These are phyloP conservation scores for Mortierella sp. DNA, from an alignment of 371 early-diverging fungal species.

Conservation along the genomic window DNA sequence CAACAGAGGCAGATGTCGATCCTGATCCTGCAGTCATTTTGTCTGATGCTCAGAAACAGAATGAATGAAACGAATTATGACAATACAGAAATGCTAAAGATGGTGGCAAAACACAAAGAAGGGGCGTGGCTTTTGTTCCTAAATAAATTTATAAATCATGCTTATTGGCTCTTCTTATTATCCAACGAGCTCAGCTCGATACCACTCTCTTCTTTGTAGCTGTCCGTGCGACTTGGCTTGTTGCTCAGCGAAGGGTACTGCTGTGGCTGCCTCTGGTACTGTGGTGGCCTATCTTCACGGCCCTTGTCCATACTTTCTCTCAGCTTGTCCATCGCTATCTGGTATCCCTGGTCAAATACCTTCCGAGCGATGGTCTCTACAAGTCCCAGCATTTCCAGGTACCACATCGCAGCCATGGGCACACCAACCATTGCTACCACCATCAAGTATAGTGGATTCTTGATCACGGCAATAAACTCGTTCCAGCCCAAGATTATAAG, in stretches of 20 bases:
- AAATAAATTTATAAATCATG: background rate
- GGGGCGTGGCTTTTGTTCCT: background rate
- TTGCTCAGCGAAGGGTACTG: slow-evolving; percentile 20
- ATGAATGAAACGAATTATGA: no score
- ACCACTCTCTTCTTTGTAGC: slow-evolving; percentile 29
- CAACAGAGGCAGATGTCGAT: slow-evolving; percentile 2
- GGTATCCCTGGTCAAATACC: slow-evolving; percentile 46
- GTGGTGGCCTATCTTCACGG: slow-evolving; percentile 23
- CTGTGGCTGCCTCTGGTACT: slow-evolving; percentile 37
- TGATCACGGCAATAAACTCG: slow-evolving; percentile 86
- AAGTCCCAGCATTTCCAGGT: slow-evolving; percentile 78
- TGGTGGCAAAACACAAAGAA: slow-evolving; percentile 17
- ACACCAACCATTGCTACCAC: slow-evolving; percentile 69
- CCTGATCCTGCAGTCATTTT: slow-evolving; percentile 22
- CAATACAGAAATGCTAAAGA: background rate
- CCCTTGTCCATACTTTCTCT: slow-evolving; percentile 43
- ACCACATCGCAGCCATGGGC: slow-evolving; percentile 68
- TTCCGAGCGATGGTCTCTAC: slow-evolving; percentile 64
- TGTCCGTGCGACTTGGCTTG: slow-evolving; percentile 3
- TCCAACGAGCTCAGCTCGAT: slow-evolving; percentile 48
- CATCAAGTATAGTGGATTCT: slow-evolving; percentile 85
- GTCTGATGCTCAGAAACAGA: background rate
- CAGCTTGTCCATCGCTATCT: slow-evolving; percentile 43
- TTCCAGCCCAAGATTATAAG: slow-evolving; percentile 92
- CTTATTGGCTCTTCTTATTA: slow-evolving; percentile 38